Evolutionary conservation across 805 yeast genomes (phyloP).

Genomic region (Wickerhamiella brachini): DNA sequence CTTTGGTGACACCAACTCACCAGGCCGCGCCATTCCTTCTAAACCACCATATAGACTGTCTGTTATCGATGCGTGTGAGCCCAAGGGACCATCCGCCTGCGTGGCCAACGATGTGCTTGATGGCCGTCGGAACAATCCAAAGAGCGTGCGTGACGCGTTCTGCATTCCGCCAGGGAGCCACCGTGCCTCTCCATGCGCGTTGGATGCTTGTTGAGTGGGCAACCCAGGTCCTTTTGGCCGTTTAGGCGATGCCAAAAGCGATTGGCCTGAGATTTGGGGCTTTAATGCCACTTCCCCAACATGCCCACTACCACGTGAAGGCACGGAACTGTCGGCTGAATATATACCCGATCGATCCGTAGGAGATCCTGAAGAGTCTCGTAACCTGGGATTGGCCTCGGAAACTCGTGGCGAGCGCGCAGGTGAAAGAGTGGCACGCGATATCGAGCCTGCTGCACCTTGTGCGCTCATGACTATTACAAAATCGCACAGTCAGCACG

Average conservation of each 20-base stretch:
- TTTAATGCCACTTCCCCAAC: background rate
- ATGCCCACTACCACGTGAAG: background rate
- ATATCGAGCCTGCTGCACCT: background rate
- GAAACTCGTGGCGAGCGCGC: background rate
- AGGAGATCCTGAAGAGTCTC: background rate
- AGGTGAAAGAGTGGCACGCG: background rate
- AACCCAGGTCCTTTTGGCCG: slow-evolving; percentile 2
- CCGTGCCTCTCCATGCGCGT: background rate
- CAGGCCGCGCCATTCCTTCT: slow-evolving; percentile 10
- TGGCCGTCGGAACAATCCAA: slow-evolving; percentile 13
- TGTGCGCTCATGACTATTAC: background rate
- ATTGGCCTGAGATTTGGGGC: background rate
- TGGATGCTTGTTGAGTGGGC: background rate
- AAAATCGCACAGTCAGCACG: background rate
- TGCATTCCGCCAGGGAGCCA: background rate
- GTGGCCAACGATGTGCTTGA: slow-evolving; percentile 13
- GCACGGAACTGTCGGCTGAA: background rate
- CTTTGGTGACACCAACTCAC: slow-evolving; percentile 2
- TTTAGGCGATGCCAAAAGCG: background rate
- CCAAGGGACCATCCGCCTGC: slow-evolving; percentile 18
- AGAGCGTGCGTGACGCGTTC: slow-evolving; percentile 4
- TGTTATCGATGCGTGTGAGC: slow-evolving; percentile 6
- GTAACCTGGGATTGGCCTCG: background rate
- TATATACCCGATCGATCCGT: background rate
- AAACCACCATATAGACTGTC: slow-evolving; percentile 13